Percentiles rank a stretch among this genome's conserved stretches.
Conservation (phyloP, 2,329 filamentous ascomycete species). For the Penicillium sp. region DNA sequence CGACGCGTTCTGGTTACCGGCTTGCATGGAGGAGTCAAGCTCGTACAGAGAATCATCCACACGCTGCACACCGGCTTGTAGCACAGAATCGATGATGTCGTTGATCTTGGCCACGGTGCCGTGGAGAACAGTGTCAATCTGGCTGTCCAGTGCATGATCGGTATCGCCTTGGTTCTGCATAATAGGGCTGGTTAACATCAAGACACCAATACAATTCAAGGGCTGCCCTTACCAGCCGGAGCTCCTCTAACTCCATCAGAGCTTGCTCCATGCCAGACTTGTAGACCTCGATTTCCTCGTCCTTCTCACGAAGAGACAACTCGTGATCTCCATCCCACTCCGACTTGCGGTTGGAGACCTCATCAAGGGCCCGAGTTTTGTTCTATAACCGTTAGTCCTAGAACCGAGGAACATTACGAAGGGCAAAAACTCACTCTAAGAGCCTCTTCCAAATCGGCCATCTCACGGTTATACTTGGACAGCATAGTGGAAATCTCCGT, state of each 20-base stretch:
- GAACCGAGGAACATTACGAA: background rate
- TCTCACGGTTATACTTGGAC: constrained; percentile 93
- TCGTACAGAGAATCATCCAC: constrained; percentile 98
- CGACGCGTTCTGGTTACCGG: constrained; percentile 96
- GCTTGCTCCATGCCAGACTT: constrained; percentile 98
- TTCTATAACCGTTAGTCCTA: constrained; percentile 51
- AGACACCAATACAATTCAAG: too few relatives aligned
- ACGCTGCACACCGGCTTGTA: constrained; percentile 87
- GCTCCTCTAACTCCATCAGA: constrained; percentile 84
- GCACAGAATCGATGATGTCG: constrained; percentile 93
- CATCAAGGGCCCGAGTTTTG: constrained; percentile 85
- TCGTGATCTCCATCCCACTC: constrained; percentile 86
- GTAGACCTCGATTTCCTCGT: constrained; percentile 96
- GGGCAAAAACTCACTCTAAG: constrained; percentile 52
- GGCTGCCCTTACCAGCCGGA: constrained; percentile 57
- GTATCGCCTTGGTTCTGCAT: constrained; percentile 66
- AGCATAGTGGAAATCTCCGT: constrained; percentile 93
- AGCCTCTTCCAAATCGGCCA: constrained; percentile 93
- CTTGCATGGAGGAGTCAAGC: constrained; percentile 95
- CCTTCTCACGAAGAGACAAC: constrained; percentile 82
- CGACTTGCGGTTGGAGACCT: constrained; percentile 72
- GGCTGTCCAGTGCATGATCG: constrained; percentile 79
- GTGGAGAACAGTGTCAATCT: constrained; percentile 85
- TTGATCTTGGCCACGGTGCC: constrained; percentile 90
- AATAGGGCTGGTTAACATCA: background rate